Conservation (phyloP, 768 basidiomycete species). For the Mycena latifolia region DNA sequence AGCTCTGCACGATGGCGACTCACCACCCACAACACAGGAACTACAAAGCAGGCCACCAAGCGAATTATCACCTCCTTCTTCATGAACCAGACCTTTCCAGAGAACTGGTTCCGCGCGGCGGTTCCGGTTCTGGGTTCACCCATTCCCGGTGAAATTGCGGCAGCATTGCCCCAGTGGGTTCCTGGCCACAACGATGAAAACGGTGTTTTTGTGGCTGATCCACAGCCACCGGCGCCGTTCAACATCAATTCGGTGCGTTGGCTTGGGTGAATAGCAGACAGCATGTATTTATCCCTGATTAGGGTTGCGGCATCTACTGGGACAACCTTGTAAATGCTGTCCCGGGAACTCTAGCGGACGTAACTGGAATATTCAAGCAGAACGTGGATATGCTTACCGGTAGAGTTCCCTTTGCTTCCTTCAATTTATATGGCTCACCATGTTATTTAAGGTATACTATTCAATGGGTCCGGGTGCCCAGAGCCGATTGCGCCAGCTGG, state of each 20-base stretch:
- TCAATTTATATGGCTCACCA: conserved; percentile 6
- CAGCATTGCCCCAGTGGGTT: conserved; percentile 17
- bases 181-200: conserved; percentile 28
- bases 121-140: conserved; percentile 9
- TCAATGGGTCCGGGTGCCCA: conserved; percentile 5
- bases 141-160: conserved; percentile 12
- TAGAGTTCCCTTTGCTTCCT: background rate
- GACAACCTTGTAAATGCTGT: conserved; percentile 5
- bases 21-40: conserved; percentile 17
- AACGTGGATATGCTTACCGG: background rate
- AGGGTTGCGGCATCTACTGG: conserved; percentile 8
- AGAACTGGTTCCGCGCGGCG: conserved; percentile 31
- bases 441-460: conserved; percentile 5
- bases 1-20: background rate
- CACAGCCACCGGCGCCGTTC: conserved; percentile 29
- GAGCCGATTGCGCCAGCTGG: conserved; percentile 11
- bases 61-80: conserved; percentile 26
- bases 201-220: conserved; percentile 25
- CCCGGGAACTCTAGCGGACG: conserved; percentile 1
- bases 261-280: background rate
- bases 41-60: conserved; percentile 24
- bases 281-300: background rate
- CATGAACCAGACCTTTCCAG: conserved; percentile 30
- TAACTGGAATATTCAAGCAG: conserved; percentile 9
- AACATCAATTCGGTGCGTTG: conserved; percentile 21